A percentile compares a stretch with the other conserved stretches of the same genome.
Conservation (phyloP, 208 protist genomes). For the Leishmania amazonensis region DNA sequence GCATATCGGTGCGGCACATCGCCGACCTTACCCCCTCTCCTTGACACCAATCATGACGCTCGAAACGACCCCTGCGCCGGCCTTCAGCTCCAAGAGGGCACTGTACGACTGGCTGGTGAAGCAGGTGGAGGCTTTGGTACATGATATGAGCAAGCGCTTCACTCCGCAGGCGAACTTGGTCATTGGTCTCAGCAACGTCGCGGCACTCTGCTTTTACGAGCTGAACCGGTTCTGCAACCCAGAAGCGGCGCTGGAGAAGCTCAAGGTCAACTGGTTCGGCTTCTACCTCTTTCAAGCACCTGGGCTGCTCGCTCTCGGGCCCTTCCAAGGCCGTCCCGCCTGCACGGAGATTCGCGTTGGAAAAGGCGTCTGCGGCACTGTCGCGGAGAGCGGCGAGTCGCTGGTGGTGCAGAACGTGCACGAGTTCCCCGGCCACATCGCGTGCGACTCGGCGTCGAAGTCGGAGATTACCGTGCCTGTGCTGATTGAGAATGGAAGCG, state of each 20-base stretch:
- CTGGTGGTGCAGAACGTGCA: slow-evolving; percentile 89
- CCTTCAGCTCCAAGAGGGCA: slow-evolving; percentile 52
- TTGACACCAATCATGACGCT: slow-evolving; percentile 15
- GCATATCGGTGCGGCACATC: background rate
- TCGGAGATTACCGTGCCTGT: slow-evolving; percentile 94
- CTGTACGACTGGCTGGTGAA: slow-evolving; percentile 68
- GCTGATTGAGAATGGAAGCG: slow-evolving; percentile 45
- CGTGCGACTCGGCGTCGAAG: slow-evolving; percentile 89
- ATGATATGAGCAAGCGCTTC: slow-evolving; percentile 47
- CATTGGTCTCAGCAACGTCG: slow-evolving; percentile 73
- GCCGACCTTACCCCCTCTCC: background rate
- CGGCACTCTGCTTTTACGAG: slow-evolving; percentile 83
- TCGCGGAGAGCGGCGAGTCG: slow-evolving; percentile 46
- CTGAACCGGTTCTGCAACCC: slow-evolving; percentile 62
- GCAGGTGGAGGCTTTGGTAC: slow-evolving; percentile 50
- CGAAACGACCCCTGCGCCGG: slow-evolving; percentile 21
- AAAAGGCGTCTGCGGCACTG: slow-evolving; percentile 89
- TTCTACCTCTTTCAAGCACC: slow-evolving; percentile 90
- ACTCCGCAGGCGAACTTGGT: slow-evolving; percentile 66
- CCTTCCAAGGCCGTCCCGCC: slow-evolving; percentile 93
- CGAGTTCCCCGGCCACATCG: slow-evolving; percentile 94
- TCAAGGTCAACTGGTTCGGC: slow-evolving; percentile 91
- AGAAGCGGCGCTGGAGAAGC: slow-evolving; percentile 48
- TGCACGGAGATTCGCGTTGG: slow-evolving; percentile 89
- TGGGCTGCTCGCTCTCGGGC: slow-evolving; percentile 86